Conservation (phyloP, 805 yeast species). For the Candida mattraensis region DNA sequence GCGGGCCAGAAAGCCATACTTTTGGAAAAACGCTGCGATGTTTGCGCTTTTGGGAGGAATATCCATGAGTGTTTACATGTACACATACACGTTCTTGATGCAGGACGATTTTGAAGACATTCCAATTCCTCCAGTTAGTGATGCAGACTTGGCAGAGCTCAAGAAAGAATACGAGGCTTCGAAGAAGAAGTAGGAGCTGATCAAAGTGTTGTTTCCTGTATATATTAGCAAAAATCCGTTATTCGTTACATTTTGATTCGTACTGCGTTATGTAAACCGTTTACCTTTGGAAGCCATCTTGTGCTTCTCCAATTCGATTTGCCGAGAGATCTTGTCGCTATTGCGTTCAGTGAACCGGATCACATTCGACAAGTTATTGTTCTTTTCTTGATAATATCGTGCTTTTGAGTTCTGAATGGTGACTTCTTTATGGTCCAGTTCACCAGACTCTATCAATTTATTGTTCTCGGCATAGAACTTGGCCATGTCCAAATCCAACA, state of each 20-base stretch:
- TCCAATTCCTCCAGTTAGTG: conserved; percentile 90
- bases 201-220: conserved; percentile 3
- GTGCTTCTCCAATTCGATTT: conserved; percentile 18
- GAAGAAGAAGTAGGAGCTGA: conserved; percentile 22
- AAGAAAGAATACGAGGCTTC: conserved; percentile 66
- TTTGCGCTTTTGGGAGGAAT: conserved; percentile 60
- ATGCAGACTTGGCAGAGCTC: conserved; percentile 69
- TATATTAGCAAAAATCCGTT: conserved; percentile 9
- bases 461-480: conserved; percentile 39
- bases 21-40: conserved; percentile 69
- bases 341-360: conserved; percentile 32
- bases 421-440: conserved; percentile 27
- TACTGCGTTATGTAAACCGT: not conserved
- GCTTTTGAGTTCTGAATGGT: conserved; percentile 21
- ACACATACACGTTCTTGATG: conserved; percentile 65
- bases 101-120: conserved; percentile 86
- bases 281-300: conserved; percentile 12
- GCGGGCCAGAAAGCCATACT: conserved; percentile 85
- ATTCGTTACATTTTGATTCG: conserved; percentile 1
- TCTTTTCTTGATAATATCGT: conserved; percentile 30
- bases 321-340: conserved; percentile 24
- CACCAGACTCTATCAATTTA: conserved; percentile 32
- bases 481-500: conserved; percentile 38
- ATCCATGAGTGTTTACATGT: conserved; percentile 64
- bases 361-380: conserved; percentile 33